A percentile compares a stretch with the other conserved stretches of the same genome.
Evolutionary conservation across 768 basidiomycete species (phyloP).

Genomic region (Asterophora parasitica): DNA sequence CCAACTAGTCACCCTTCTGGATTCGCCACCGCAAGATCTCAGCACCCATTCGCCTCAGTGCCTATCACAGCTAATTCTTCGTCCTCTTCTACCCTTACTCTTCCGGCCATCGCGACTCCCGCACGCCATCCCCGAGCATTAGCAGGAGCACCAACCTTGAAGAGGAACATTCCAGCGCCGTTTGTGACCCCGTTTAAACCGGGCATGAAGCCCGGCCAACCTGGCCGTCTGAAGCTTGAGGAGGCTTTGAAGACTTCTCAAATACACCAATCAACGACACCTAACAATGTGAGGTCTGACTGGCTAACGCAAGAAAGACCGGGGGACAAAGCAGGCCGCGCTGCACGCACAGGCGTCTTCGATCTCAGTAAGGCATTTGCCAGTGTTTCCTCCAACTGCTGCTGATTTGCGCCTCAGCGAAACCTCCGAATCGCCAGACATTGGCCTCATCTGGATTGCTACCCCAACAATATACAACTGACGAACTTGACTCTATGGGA

Average conservation of each 20-base stretch:
- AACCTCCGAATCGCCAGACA: constrained; percentile 34
- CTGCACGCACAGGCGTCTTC: constrained; percentile 29
- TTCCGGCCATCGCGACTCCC: constrained; percentile 11
- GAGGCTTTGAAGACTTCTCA: constrained; percentile 17
- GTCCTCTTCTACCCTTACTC: constrained; percentile 3
- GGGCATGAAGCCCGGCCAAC: constrained; percentile 42
- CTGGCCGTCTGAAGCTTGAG: constrained; percentile 28
- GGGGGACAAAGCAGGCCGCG: constrained; percentile 1
- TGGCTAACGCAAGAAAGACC: constrained; percentile 15
- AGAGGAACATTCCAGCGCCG: constrained; percentile 29
- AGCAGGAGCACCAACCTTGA: constrained; percentile 2
- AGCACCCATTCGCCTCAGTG: constrained; percentile 31
- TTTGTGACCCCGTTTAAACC: constrained; percentile 64
- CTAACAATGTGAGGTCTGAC: constrained; percentile 11
- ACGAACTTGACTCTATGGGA: constrained; percentile 45
- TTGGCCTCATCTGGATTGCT: constrained; percentile 44
- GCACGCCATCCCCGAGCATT: constrained; percentile 8
- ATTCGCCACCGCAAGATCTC: constrained; percentile 23
- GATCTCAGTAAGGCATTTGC: constrained; percentile 36
- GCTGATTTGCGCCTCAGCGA: constrained; percentile 19
- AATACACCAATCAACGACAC: constrained; percentile 6
- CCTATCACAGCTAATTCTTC: constrained; percentile 17
- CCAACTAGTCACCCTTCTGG: constrained; percentile 14
- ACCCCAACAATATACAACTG: constrained; percentile 41
- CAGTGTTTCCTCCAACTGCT: not conserved